phyloP scores from a whole-genome alignment of 495 filamentous ascomycete genomes.

The Paragyromitra xinjiangensis region DNA sequence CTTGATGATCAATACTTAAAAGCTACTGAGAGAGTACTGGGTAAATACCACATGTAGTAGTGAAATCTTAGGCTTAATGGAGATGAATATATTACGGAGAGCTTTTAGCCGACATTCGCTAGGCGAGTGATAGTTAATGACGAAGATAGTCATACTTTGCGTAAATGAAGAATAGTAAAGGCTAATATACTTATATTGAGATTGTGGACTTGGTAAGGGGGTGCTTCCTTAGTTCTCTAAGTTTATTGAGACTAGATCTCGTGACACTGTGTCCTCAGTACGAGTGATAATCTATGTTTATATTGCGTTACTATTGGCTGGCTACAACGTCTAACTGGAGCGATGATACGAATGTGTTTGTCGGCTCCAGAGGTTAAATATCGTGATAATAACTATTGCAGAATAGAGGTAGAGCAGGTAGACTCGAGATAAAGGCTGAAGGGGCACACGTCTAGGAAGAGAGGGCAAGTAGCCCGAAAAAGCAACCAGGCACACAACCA shows the following conservation, averaged over 20 bases:
- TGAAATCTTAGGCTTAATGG: too few species aligned
- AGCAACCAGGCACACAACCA: neutral
- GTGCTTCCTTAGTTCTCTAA: neutral
- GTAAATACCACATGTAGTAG: too few species aligned
- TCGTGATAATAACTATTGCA: neutral
- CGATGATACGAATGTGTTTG: neutral
- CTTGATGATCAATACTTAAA: too few species aligned
- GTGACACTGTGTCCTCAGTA: neutral
- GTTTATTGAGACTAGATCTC: neutral
- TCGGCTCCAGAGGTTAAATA: neutral
- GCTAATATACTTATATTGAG: too few species aligned
- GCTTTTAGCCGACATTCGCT: neutral
- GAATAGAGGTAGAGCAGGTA: neutral
- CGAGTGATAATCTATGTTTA: neutral
- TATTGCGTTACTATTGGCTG: neutral
- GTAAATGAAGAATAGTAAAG: too few species aligned
- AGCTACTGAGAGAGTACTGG: too few species aligned
- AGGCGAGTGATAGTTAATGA: neutral
- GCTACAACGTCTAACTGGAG: neutral
- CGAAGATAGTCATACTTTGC: neutral
- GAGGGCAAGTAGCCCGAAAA: neutral
- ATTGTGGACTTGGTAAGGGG: neutral
- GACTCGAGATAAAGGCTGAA: neutral
- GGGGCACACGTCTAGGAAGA: too few species aligned
- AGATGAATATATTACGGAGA: too few species aligned